Evolutionary conservation across 2,329 filamentous ascomycete species (phyloP).

Genomic region (Colletotrichum spaethianum): DNA sequence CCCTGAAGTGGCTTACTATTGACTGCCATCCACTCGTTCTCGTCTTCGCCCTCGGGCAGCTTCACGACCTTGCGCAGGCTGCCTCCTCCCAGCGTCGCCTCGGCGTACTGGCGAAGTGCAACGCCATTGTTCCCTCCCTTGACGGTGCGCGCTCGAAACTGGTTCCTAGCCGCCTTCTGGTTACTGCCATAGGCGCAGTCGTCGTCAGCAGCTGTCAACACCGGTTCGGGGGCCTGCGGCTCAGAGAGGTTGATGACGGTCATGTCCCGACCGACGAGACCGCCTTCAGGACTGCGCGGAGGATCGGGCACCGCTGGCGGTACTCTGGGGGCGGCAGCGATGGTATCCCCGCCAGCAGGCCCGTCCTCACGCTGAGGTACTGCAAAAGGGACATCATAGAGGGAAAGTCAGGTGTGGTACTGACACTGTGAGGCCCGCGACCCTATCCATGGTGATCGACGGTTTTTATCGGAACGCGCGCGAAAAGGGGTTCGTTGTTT

Average conservation of each 20-base stretch:
- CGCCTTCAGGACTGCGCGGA: slow-evolving; percentile 25
- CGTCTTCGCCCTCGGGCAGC: slow-evolving; percentile 95
- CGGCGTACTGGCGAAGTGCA: slow-evolving; percentile 97
- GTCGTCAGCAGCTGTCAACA: slow-evolving; percentile 49
- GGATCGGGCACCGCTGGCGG: slow-evolving; percentile 38
- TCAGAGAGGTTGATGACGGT: slow-evolving; percentile 40
- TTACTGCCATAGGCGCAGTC: slow-evolving; percentile 69
- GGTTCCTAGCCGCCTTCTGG: slow-evolving; percentile 83
- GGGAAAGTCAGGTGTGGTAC: slow-evolving; percentile 27
- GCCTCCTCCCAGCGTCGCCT: slow-evolving; percentile 94
- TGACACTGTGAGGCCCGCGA: slow-evolving; percentile 42
- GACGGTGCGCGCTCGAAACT: slow-evolving; percentile 89
- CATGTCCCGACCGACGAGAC: slow-evolving; percentile 42
- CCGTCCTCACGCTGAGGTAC: slow-evolving; percentile 45
- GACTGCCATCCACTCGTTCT: slow-evolving; percentile 98
- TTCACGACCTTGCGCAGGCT: slow-evolving; percentile 97
- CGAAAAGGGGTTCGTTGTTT: slow-evolving; percentile 34
- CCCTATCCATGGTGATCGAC: slow-evolving; percentile 35
- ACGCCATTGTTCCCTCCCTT: slow-evolving; percentile 87
- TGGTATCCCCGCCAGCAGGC: slow-evolving; percentile 36
- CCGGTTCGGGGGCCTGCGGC: slow-evolving; percentile 23
- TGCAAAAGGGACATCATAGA: slow-evolving; percentile 41
- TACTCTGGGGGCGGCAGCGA: slow-evolving; percentile 23
- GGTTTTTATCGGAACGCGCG: slow-evolving; percentile 20
- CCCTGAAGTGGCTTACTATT: slow-evolving; percentile 78